Percentiles rank a stretch among this genome's conserved stretches.
phyloP scores from a whole-genome alignment of 768 basidiomycete species.

The Daedaleopsis nitida region DNA sequence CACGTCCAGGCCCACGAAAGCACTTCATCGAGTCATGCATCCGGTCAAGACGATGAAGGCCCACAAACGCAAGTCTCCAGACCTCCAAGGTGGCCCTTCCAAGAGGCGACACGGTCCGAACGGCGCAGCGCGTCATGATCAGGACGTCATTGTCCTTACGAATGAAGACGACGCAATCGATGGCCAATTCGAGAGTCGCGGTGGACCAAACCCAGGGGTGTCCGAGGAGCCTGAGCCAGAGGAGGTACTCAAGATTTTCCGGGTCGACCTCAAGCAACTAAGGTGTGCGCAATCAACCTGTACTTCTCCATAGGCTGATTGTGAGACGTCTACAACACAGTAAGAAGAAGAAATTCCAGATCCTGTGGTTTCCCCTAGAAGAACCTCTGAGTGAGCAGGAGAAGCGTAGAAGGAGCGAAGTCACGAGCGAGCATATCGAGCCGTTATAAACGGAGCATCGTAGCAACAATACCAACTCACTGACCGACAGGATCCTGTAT shows the following conservation, averaged over 20 bases:
- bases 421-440: slow-evolving; percentile 48
- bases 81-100: background rate
- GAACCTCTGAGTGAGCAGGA: slow-evolving; percentile 60
- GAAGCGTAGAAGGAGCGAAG: slow-evolving; percentile 48
- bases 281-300: slow-evolving; percentile 33
- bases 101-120: slow-evolving; percentile 12
- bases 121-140: background rate
- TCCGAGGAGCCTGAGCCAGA: slow-evolving; percentile 31
- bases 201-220: background rate
- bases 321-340: background rate
- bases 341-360: slow-evolving; percentile 63
- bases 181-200: background rate
- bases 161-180: slow-evolving; percentile 27
- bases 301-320: background rate
- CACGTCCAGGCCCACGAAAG: slow-evolving; percentile 2
- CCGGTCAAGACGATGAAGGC: slow-evolving; percentile 18
- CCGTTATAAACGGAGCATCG: slow-evolving; percentile 1
- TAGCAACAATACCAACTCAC: background rate
- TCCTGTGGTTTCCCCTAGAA: slow-evolving; percentile 79
- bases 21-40: slow-evolving; percentile 16
- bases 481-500: no score
- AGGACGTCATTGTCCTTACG: slow-evolving; percentile 27
- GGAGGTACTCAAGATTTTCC: slow-evolving; percentile 48
- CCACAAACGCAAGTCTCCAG: slow-evolving; percentile 23
- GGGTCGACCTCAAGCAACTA: slow-evolving; percentile 44